phyloP scores from a whole-genome alignment of 148 eudicot species.

The Pharnaceum exiguum region DNA sequence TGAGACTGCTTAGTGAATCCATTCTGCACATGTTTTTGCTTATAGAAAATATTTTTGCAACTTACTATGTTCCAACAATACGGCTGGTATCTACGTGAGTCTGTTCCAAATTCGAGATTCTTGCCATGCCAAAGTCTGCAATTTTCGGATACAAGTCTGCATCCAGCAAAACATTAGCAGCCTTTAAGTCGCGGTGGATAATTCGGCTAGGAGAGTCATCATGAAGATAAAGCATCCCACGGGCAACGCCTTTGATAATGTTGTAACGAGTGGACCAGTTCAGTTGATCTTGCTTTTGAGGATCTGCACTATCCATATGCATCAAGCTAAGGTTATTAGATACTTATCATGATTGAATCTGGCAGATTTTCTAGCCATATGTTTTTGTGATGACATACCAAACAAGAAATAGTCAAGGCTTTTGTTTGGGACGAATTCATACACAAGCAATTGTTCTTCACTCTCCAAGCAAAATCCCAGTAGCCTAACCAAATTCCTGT shows the following conservation, averaged over 20 bases:
- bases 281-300: neutral
- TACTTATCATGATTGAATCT: too few relatives aligned
- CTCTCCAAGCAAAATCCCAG: slow-evolving; percentile 16
- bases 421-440: slow-evolving; percentile 18
- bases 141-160: slow-evolving; percentile 14
- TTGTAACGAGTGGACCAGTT: slow-evolving; percentile 17
- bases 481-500: slow-evolving; percentile 17
- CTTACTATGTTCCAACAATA: slow-evolving; percentile 21
- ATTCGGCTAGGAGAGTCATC: slow-evolving; percentile 16
- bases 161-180: slow-evolving; percentile 20
- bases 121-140: slow-evolving; percentile 25
- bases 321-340: neutral
- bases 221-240: slow-evolving; percentile 25
- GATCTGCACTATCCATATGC: neutral
- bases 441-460: slow-evolving; percentile 15
- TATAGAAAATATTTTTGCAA: neutral
- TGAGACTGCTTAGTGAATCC: neutral
- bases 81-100: slow-evolving; percentile 10
- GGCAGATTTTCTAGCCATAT: too few relatives aligned
- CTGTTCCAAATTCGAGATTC: slow-evolving; percentile 6
- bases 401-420: slow-evolving; percentile 19
- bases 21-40: neutral
- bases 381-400: slow-evolving; percentile 1
- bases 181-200: slow-evolving; percentile 25
- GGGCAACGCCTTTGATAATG: slow-evolving; percentile 21